phyloP scores from a whole-genome alignment of 352 stramenopile genomes.

The Pythium sukuiense region DNA sequence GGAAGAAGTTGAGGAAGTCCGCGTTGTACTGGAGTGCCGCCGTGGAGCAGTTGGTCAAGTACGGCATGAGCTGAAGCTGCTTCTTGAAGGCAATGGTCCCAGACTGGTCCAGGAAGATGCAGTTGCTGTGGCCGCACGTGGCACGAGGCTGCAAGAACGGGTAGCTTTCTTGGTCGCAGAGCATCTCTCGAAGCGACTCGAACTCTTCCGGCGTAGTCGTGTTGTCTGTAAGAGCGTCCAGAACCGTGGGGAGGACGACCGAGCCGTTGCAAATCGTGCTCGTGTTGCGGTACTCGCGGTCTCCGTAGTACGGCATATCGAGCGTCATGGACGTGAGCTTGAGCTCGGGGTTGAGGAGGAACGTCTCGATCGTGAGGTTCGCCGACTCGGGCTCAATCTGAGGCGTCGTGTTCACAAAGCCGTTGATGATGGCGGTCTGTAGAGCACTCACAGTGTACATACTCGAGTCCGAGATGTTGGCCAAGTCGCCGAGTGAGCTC shows the following conservation, averaged over 20 bases:
- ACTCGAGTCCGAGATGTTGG: no score
- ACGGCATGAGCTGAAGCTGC: slow-evolving; percentile 15
- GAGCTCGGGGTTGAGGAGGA: not conserved
- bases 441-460: no score
- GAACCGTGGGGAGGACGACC: no score
- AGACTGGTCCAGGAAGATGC: slow-evolving; percentile 22
- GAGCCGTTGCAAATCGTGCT: no score
- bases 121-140: slow-evolving; percentile 8
- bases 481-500: no score
- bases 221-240: no score
- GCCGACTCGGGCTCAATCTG: no score
- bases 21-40: slow-evolving; percentile 14
- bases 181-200: not conserved
- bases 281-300: not conserved
- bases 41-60: slow-evolving; percentile 14
- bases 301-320: not conserved
- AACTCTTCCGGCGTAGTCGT: slow-evolving; percentile 9
- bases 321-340: not conserved
- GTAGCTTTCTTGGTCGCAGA: slow-evolving; percentile 30
- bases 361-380: not conserved
- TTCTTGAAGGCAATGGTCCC: slow-evolving; percentile 6
- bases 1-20: slow-evolving; percentile 14
- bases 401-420: no score
- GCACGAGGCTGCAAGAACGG: slow-evolving; percentile 24
- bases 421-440: no score